These are phyloP conservation scores for Nicotiana rustica DNA, from an alignment of 305 asterid genomes.

Conservation along the genomic window DNA sequence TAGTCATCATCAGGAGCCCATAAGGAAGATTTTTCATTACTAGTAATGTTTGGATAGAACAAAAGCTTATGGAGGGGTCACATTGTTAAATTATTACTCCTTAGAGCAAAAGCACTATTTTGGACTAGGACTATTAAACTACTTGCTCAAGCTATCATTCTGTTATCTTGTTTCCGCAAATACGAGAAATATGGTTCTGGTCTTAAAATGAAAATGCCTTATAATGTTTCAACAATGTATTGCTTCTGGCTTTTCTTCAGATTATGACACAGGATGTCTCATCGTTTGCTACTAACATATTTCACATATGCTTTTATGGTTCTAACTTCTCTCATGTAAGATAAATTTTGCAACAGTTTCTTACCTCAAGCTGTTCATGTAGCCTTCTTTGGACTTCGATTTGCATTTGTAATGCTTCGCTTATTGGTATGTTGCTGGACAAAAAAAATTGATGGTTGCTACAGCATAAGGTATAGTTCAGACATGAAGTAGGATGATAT, in stretches of 20 bases:
- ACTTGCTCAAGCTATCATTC: conserved; percentile 13
- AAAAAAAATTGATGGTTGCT: not conserved
- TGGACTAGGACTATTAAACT: not conserved
- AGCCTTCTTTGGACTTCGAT: conserved; percentile 88
- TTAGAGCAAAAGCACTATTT: not conserved
- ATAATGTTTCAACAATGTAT: not conserved
- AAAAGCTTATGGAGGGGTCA: not conserved
- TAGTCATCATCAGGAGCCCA: not conserved
- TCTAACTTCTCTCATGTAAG: not conserved
- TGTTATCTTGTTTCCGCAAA: not conserved
- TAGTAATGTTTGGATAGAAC: not conserved
- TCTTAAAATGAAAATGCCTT: conserved; percentile 7
- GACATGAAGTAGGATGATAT: conserved; percentile 37
- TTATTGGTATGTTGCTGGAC: conserved; percentile 73
- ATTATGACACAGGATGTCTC: conserved; percentile 5
- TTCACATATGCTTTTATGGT: not conserved
- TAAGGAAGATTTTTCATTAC: not conserved
- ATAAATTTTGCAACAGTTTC: not conserved
- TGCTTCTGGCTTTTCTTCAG: conserved; percentile 18
- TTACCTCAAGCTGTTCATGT: conserved; percentile 95
- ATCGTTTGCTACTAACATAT: not conserved
- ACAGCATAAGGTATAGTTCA: not conserved
- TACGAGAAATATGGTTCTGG: conserved; percentile 10
- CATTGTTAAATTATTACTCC: not conserved
- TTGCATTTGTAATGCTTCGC: conserved; percentile 92